These are phyloP conservation scores for Leptographium radiaticola DNA, from an alignment of 2,329 filamentous ascomycete species.

Conservation along the genomic window DNA sequence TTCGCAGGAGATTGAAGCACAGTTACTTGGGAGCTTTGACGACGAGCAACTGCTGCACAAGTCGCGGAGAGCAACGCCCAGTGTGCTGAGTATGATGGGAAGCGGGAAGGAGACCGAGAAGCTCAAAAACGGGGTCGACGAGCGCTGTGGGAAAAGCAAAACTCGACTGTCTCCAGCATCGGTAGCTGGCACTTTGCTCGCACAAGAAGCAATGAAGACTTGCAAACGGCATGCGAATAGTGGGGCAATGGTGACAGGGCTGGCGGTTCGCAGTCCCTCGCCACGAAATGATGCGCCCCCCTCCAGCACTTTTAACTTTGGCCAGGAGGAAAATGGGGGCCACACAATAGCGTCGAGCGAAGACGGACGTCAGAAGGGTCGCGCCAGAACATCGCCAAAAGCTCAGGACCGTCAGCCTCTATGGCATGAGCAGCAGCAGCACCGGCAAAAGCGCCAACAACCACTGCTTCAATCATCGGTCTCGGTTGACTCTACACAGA, in stretches of 20 bases:
- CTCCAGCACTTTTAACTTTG: too few species aligned
- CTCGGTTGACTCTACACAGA: slow-evolving; percentile 28
- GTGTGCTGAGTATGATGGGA: not conserved
- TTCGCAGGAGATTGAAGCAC: slow-evolving; percentile 39
- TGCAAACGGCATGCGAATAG: not conserved
- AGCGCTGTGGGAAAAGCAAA: not conserved
- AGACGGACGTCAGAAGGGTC: not conserved
- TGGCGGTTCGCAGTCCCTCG: not conserved
- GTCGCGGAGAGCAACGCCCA: not conserved
- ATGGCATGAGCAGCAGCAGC: not conserved
- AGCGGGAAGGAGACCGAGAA: not conserved
- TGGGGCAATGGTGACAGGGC: not conserved
- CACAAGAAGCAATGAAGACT: slow-evolving; percentile 15
- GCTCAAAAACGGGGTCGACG: not conserved
- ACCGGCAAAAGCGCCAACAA: not conserved
- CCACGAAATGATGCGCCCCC: too few species aligned
- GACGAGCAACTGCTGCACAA: slow-evolving; percentile 9
- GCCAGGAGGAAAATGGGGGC: not conserved
- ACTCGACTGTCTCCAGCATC: slow-evolving; percentile 22
- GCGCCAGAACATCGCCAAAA: not conserved
- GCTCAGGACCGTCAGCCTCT: not conserved
- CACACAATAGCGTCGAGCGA: not conserved
- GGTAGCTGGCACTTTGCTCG: slow-evolving; percentile 25
- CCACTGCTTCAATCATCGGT: not conserved
- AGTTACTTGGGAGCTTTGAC: slow-evolving; percentile 31